phyloP scores from a whole-genome alignment of 2,329 filamentous ascomycete genomes.

The Diaporthe sp. region DNA sequence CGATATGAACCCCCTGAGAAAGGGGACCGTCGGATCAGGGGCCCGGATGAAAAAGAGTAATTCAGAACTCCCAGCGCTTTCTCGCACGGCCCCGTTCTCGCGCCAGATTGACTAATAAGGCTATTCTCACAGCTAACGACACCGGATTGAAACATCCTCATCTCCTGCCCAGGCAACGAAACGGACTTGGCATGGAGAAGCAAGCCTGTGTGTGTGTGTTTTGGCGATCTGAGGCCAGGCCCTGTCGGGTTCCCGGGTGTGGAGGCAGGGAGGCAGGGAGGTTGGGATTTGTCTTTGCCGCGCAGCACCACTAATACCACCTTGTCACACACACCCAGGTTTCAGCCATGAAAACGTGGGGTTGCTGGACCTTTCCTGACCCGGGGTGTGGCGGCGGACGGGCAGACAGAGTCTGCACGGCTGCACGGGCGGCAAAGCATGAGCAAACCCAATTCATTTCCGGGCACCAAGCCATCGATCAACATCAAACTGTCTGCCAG shows the following conservation, averaged over 20 bases:
- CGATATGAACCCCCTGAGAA: not conserved
- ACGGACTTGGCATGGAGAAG: conserved; percentile 12
- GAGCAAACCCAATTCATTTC: conserved; percentile 21
- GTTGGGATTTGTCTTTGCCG: not conserved
- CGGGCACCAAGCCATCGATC: not conserved
- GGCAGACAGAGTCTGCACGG: too few species aligned
- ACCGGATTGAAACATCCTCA: conserved; percentile 19
- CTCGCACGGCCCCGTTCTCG: not conserved
- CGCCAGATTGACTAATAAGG: not conserved
- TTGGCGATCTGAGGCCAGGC: not conserved
- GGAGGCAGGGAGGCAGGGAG: too few species aligned
- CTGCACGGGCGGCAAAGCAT: not conserved
- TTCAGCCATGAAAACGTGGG: conserved; percentile 19
- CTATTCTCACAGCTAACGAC: conserved; percentile 1
- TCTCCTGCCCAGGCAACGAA: conserved; percentile 19
- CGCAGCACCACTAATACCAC: conserved; percentile 14
- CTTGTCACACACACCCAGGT: conserved; percentile 7
- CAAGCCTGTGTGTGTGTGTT: not conserved
- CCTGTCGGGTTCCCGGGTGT: not conserved
- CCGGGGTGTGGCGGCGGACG: not conserved
- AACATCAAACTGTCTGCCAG: conserved; percentile 6
- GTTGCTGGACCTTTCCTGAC: conserved; percentile 11
- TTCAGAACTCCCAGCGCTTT: not conserved
- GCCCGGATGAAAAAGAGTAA: not conserved
- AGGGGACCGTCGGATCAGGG: not conserved